Conservation (phyloP, 768 basidiomycete species). For the Pholiota microspora region DNA sequence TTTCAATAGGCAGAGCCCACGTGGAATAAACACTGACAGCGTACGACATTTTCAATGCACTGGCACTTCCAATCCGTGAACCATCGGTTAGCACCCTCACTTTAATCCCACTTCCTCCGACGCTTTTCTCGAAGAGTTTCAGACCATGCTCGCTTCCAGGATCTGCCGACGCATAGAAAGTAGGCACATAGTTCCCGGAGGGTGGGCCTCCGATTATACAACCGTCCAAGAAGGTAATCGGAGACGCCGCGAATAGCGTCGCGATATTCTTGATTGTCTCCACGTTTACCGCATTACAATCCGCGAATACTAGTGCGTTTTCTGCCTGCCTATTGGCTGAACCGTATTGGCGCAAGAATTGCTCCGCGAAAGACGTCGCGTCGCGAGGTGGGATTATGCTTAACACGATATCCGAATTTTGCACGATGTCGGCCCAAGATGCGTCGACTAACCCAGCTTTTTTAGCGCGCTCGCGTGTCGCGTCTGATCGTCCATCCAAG, state of each 20-base stretch:
- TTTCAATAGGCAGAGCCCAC: neutral
- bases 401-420: constrained; percentile 43
- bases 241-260: constrained; percentile 33
- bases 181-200: constrained; percentile 44
- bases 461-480: constrained; percentile 44
- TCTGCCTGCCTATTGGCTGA: constrained; percentile 12
- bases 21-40: constrained; percentile 37
- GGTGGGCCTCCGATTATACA: constrained; percentile 60
- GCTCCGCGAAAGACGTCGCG: constrained; percentile 43
- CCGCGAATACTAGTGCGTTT: constrained; percentile 39
- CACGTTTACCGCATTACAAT: constrained; percentile 60
- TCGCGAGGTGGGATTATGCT: constrained; percentile 60
- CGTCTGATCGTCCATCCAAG: constrained; percentile 51
- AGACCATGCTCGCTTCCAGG: constrained; percentile 28
- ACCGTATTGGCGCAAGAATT: constrained; percentile 29
- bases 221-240: constrained; percentile 51
- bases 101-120: constrained; percentile 40
- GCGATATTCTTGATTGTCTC: constrained; percentile 48
- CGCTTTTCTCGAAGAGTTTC: constrained; percentile 38
- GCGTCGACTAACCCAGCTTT: constrained; percentile 48
- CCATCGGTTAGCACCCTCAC: constrained; percentile 44
- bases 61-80: constrained; percentile 53
- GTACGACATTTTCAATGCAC: constrained; percentile 65
- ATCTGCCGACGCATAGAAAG: constrained; percentile 52
- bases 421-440: constrained; percentile 26